phyloP scores from a whole-genome alignment of 306 rosid genomes.

The Corylus avellana region DNA sequence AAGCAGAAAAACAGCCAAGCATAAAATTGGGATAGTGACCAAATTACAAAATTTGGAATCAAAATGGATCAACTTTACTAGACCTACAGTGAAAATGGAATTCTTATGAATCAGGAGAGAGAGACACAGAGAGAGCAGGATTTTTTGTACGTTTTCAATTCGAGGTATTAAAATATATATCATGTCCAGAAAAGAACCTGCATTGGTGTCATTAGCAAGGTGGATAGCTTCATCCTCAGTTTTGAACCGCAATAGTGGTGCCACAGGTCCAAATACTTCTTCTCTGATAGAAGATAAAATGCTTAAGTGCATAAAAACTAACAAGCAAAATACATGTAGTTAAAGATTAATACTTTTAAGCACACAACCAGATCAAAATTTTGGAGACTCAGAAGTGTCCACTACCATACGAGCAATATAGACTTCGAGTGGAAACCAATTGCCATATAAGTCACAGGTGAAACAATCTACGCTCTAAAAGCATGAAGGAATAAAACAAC shows the following conservation, averaged over 20 bases:
- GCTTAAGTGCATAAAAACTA: constrained; percentile 13
- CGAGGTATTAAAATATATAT: constrained; percentile 18
- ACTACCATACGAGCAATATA: background rate
- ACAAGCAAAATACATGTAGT: constrained; percentile 1
- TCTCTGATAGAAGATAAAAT: constrained; percentile 56
- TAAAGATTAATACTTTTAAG: background rate
- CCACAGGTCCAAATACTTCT: constrained; percentile 97
- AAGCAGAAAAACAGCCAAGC: constrained; percentile 2
- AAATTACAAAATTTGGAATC: constrained; percentile 6
- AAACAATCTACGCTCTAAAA: background rate
- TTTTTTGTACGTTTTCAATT: background rate
- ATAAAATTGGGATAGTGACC: background rate
- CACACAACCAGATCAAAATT: background rate
- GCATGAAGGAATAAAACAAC: background rate
- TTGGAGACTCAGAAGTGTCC: background rate
- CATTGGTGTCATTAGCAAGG: constrained; percentile 81
- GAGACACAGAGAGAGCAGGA: background rate
- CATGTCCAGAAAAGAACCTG: constrained; percentile 57
- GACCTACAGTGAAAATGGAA: constrained; percentile 4
- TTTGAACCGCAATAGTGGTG: constrained; percentile 81
- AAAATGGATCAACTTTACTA: background rate
- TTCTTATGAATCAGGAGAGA: background rate
- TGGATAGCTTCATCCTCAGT: constrained; percentile 87
- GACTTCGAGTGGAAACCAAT: constrained; percentile 5
- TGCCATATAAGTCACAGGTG: constrained; percentile 2